Evolutionary conservation across 179 eudicot species (phyloP).

Genomic region (Silene coronaria): DNA sequence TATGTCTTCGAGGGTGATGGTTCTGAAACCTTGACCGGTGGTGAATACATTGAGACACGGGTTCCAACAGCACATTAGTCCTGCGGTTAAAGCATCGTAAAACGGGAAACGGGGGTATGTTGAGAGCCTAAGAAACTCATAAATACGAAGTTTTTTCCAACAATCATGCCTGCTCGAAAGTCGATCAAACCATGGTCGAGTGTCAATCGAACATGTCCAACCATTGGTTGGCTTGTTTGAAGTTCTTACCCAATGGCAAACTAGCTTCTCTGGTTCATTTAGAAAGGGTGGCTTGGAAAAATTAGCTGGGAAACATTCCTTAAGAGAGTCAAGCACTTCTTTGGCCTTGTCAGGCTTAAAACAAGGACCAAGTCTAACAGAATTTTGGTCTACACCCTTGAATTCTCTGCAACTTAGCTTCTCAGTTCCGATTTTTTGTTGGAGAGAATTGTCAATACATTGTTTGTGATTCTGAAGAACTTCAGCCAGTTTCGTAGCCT

Average conservation of each 20-base stretch:
- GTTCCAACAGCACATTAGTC: slow-evolving; percentile 27
- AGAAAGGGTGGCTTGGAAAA: slow-evolving; percentile 24
- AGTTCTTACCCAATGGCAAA: slow-evolving; percentile 25
- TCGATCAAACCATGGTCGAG: slow-evolving; percentile 24
- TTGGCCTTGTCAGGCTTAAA: slow-evolving; percentile 25
- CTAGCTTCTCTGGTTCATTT: slow-evolving; percentile 24
- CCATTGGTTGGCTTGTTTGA: slow-evolving; percentile 26
- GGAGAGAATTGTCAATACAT: slow-evolving; percentile 19
- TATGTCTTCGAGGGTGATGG: slow-evolving; percentile 25
- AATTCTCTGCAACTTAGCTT: slow-evolving; percentile 2
- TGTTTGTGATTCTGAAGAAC: slow-evolving; percentile 17
- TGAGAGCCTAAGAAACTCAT: slow-evolving; percentile 24
- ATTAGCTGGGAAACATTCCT: slow-evolving; percentile 23
- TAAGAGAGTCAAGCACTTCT: slow-evolving; percentile 17
- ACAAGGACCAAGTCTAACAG: slow-evolving; percentile 25
- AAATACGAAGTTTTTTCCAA: slow-evolving; percentile 26
- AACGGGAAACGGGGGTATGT: slow-evolving; percentile 25
- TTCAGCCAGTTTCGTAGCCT: slow-evolving; percentile 19
- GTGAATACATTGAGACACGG: slow-evolving; percentile 27
- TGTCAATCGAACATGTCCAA: slow-evolving; percentile 28
- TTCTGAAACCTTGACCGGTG: slow-evolving; percentile 27
- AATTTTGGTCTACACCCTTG: slow-evolving; percentile 13
- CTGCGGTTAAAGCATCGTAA: slow-evolving; percentile 20
- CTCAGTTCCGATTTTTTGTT: slow-evolving; percentile 14
- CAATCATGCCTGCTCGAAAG: slow-evolving; percentile 20